Conservation (phyloP, 371 early-diverging fungal genomes). For the Apophysomyces elegans region DNA sequence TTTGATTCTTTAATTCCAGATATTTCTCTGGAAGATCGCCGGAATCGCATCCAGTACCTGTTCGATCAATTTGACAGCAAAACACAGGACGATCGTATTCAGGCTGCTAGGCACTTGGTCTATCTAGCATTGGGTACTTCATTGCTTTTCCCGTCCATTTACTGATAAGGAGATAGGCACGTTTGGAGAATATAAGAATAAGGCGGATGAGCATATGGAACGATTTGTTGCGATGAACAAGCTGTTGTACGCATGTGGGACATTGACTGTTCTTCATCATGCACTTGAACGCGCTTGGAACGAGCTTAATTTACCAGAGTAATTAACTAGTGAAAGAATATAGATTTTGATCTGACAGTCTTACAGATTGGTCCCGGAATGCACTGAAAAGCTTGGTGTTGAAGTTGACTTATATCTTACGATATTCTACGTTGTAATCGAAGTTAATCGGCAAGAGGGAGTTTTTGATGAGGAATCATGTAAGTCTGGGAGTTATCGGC, state of each 20-base stretch:
- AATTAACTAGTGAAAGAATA: background rate
- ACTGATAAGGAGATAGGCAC: conserved; percentile 34
- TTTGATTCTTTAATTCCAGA: conserved; percentile 3
- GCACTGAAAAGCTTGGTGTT: conserved; percentile 44
- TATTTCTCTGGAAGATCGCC: conserved; percentile 31
- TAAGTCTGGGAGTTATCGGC: conserved; percentile 15
- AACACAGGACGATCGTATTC: conserved; percentile 43
- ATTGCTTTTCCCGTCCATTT: conserved; percentile 2
- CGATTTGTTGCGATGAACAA: conserved; percentile 49
- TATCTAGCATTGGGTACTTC: conserved; percentile 69
- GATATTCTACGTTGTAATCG: conserved; percentile 59
- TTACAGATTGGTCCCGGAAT: conserved; percentile 17
- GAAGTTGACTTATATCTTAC: conserved; percentile 70
- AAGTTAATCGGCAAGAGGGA: conserved; percentile 43
- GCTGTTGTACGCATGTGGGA: conserved; percentile 50
- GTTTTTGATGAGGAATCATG: conserved; percentile 48
- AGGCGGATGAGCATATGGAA: conserved; percentile 44
- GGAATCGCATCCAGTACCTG: conserved; percentile 44
- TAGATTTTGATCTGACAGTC: conserved; percentile 12
- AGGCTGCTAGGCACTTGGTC: conserved; percentile 53
- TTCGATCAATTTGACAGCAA: conserved; percentile 63
- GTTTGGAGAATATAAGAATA: conserved; percentile 11
- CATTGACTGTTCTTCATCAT: conserved; percentile 51
- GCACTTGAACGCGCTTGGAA: conserved; percentile 50
- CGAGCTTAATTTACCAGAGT: conserved; percentile 35